phyloP scores from a whole-genome alignment of 2,329 filamentous ascomycete genomes.

The Diaporthe ampelina region DNA sequence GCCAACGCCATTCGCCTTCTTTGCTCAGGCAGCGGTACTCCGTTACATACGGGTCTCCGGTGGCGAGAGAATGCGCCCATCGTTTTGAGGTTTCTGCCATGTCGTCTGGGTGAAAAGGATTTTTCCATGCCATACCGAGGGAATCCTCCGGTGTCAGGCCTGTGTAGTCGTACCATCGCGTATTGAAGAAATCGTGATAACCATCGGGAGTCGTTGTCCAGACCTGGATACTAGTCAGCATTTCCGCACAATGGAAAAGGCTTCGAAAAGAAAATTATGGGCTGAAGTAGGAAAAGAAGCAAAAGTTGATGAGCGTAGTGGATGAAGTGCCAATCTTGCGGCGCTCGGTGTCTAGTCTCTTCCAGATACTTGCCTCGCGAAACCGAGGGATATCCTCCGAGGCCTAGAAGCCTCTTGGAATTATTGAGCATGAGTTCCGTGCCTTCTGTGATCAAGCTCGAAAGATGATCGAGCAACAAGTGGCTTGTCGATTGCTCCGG shows the following conservation, averaged over 20 bases:
- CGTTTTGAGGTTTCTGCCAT: conserved; percentile 65
- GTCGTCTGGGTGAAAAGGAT: conserved; percentile 80
- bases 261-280: neutral
- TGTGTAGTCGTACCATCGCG: conserved; percentile 85
- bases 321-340: neutral
- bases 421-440: neutral
- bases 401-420: conserved; percentile 7
- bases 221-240: conserved; percentile 50
- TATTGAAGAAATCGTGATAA: conserved; percentile 79
- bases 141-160: conserved; percentile 74
- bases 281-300: no score
- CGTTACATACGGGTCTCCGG: conserved; percentile 76
- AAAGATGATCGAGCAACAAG: neutral
- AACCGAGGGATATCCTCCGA: conserved; percentile 22
- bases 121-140: conserved; percentile 72
- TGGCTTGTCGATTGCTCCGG: conserved; percentile 3
- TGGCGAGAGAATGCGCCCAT: conserved; percentile 75
- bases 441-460: neutral
- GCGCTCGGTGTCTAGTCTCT: neutral
- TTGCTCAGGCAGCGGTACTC: conserved; percentile 79
- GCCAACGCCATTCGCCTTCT: conserved; percentile 83
- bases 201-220: conserved; percentile 81
- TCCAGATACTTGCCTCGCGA: conserved; percentile 22
- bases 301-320: neutral
- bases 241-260: neutral